These are phyloP conservation scores for Saccharomycopsis crataegensis DNA, from an alignment of 1,139 yeast species.

Conservation along the genomic window DNA sequence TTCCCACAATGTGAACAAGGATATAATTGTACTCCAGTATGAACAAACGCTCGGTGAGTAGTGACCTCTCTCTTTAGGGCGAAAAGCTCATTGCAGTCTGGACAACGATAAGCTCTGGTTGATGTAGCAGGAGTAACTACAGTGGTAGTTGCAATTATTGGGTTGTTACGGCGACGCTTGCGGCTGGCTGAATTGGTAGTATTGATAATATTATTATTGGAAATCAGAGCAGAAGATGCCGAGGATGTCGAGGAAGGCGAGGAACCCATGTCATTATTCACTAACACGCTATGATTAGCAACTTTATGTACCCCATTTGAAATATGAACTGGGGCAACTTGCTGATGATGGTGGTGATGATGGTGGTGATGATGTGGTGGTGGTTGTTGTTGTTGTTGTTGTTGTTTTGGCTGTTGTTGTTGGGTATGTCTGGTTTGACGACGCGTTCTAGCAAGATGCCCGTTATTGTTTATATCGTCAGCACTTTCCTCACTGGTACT, in stretches of 20 bases:
- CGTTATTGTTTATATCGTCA: too few species aligned
- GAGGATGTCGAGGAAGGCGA: too few species aligned
- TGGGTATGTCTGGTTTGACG: neutral
- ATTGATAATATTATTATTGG: too few species aligned
- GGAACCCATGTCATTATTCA: too few species aligned
- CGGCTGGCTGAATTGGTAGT: neutral
- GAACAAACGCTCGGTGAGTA: slow-evolving; percentile 14
- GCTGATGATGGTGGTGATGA: neutral
- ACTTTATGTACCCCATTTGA: too few species aligned
- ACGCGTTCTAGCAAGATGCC: too few species aligned
- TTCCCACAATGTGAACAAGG: slow-evolving; percentile 16
- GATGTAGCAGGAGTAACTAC: neutral
- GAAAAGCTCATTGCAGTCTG: slow-evolving; percentile 14
- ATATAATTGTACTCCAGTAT: slow-evolving; percentile 10
- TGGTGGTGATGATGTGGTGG: neutral
- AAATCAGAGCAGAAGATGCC: too few species aligned
- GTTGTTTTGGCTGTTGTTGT: neutral
- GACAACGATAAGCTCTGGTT: neutral
- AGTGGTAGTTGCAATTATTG: neutral
- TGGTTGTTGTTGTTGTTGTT: neutral
- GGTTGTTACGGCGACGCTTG: neutral
- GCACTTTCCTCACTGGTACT: too few species aligned
- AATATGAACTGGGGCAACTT: neutral
- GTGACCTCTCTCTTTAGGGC: slow-evolving; percentile 13
- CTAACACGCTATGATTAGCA: too few species aligned